These are phyloP conservation scores for Chamaenerion angustifolium DNA, from an alignment of 345 rosid genomes.

Conservation along the genomic window DNA sequence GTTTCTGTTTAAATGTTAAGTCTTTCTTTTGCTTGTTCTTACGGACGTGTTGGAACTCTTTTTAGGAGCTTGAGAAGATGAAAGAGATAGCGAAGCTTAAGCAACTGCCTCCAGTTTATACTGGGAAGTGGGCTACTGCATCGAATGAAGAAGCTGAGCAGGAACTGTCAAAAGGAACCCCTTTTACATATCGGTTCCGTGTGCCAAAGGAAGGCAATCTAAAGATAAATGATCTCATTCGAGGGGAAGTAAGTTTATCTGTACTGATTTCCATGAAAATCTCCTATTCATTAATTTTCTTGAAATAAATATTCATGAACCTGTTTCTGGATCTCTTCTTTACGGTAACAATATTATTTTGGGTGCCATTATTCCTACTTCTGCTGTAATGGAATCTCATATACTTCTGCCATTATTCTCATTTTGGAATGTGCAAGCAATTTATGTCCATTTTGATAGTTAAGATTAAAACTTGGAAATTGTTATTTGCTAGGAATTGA, in stretches of 20 bases:
- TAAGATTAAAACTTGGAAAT: no score
- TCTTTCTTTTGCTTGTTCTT: background rate
- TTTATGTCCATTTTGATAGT: no score
- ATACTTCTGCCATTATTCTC: no score
- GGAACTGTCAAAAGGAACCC: conserved; percentile 72
- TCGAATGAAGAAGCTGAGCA: conserved; percentile 48
- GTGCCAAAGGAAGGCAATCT: conserved; percentile 68
- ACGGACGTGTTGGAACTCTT: conserved; percentile 1
- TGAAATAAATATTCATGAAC: background rate
- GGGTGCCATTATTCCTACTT: no score
- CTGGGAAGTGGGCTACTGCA: conserved; percentile 81
- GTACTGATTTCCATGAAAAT: background rate
- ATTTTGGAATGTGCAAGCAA: no score
- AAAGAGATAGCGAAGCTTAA: conserved; percentile 63
- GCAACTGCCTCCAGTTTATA: conserved; percentile 72
- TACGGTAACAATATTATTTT: no score
- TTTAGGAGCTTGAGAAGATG: conserved; percentile 87
- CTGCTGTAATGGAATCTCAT: no score
- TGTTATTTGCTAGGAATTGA: no score
- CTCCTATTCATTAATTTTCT: background rate
- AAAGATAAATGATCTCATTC: conserved; percentile 76
- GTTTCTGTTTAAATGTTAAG: background rate
- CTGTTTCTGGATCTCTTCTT: no score
- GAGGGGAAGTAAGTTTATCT: conserved; percentile 56
- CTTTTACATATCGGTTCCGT: conserved; percentile 68